phyloP scores from a whole-genome alignment of 2,329 filamentous ascomycete species.

The Drechslera avenae region DNA sequence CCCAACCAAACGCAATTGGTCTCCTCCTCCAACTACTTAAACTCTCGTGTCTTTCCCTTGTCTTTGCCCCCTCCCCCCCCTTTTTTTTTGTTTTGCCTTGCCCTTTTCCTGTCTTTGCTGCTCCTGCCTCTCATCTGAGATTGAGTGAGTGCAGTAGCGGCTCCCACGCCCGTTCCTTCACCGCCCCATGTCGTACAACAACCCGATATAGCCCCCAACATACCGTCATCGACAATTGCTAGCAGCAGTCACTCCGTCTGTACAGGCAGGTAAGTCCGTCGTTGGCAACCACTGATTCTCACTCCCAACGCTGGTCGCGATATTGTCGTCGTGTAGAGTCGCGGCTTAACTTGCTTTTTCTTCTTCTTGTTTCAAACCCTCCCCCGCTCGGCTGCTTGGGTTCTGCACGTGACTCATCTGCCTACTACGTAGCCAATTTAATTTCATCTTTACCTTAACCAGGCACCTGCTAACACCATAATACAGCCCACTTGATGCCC shows the following conservation, averaged over 20 bases:
- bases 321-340: no score
- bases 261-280: not conserved
- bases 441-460: no score
- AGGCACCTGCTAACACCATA: not conserved
- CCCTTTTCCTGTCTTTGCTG: not conserved
- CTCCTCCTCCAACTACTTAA: not conserved
- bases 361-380: no score
- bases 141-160: conserved; percentile 7
- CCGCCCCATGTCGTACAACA: not conserved
- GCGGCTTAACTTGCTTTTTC: no score
- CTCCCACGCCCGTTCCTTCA: not conserved
- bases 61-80: no score
- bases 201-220: not conserved
- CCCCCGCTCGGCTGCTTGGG: no score
- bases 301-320: no score
- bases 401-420: no score
- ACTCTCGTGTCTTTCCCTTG: no score
- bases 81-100: not conserved
- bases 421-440: not conserved
- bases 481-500: not conserved
- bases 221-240: no score
- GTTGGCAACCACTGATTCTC: not conserved
- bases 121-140: not conserved
- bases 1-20: not conserved
- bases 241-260: not conserved